Evolutionary conservation across 257 asterid genomes (phyloP).

Genomic region (Ehretia macrophylla): DNA sequence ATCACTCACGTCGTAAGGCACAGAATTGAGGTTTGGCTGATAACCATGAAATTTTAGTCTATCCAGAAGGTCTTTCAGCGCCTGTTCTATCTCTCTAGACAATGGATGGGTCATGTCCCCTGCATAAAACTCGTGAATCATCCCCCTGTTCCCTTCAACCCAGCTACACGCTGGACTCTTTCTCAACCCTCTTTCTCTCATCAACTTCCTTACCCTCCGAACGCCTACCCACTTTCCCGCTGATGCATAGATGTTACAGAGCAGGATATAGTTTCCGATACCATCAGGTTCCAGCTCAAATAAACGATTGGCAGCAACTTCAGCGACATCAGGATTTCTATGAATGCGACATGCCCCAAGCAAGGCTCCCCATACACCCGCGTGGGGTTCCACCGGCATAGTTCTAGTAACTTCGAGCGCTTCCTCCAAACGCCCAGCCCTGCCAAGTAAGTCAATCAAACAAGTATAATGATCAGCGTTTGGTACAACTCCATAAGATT

Average conservation of each 20-base stretch:
- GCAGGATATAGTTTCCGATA: conserved; percentile 67
- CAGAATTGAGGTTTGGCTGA: conserved; percentile 44
- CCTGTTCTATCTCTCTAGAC: conserved; percentile 36
- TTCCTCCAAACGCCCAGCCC: conserved; percentile 57
- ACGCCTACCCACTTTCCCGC: conserved; percentile 77
- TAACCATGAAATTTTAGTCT: conserved; percentile 48
- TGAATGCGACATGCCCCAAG: conserved; percentile 66
- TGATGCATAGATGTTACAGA: conserved; percentile 62
- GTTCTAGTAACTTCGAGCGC: conserved; percentile 43
- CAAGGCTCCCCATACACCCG: conserved; percentile 84
- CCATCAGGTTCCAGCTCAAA: conserved; percentile 65
- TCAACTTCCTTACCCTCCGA: conserved; percentile 39
- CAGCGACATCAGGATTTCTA: conserved; percentile 62
- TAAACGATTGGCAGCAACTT: conserved; percentile 53
- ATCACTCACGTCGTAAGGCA: conserved; percentile 53
- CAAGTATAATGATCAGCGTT: conserved; percentile 58
- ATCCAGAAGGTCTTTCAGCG: conserved; percentile 29
- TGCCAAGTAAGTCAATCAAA: conserved; percentile 69
- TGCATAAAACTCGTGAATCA: conserved; percentile 60
- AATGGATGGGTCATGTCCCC: conserved; percentile 58
- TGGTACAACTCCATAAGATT: conserved; percentile 36
- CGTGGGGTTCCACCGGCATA: conserved; percentile 67
- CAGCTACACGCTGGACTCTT: conserved; percentile 67
- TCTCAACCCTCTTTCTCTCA: conserved; percentile 43
- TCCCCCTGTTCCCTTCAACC: conserved; percentile 75